Evolutionary conservation across 2,329 filamentous ascomycete genomes (phyloP).

Genomic region (Trichothecium roseum): DNA sequence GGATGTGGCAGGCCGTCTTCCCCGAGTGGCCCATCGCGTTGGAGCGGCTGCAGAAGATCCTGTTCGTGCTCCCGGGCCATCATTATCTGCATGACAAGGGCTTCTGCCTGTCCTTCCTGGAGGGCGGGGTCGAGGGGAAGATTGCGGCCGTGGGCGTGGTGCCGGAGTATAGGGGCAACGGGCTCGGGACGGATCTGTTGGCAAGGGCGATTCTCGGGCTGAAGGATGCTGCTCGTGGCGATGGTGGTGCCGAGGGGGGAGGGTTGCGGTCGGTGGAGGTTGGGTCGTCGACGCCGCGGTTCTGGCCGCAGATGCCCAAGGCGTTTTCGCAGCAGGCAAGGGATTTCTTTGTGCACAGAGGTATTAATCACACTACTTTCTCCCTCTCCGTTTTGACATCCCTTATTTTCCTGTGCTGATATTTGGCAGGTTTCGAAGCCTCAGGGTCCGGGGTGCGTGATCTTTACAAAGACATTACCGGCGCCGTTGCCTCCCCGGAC

Average conservation of each 20-base stretch:
- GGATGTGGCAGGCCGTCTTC: conserved; percentile 12
- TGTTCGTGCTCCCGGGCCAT: conserved; percentile 2
- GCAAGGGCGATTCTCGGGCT: conserved; percentile 4
- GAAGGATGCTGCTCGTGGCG: not conserved
- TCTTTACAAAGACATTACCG: conserved; percentile 10
- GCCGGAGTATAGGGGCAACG: conserved; percentile 8
- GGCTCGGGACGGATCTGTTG: conserved; percentile 9
- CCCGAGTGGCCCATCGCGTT: conserved; percentile 10
- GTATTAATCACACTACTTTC: conserved; percentile 5
- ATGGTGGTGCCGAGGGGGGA: not conserved
- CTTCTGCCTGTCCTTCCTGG: conserved; percentile 9
- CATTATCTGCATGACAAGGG: conserved; percentile 5
- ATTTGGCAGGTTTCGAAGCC: conserved; percentile 6
- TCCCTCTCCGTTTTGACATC: too few relatives aligned
- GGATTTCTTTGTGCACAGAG: conserved; percentile 10
- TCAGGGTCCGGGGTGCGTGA: conserved; percentile 4
- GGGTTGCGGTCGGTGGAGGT: conserved; percentile 8
- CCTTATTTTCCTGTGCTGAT: not conserved
- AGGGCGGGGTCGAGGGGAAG: conserved; percentile 1
- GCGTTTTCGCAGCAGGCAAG: conserved; percentile 4
- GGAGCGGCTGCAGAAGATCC: conserved; percentile 4
- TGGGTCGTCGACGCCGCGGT: conserved; percentile 10
- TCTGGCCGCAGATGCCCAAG: conserved; percentile 12
- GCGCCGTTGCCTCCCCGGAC: conserved; percentile 5
- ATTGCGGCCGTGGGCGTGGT: conserved; percentile 11